Base-by-base conservation (phyloP, 352 stramenopile species). In the Pythium rishiriense region DNA sequence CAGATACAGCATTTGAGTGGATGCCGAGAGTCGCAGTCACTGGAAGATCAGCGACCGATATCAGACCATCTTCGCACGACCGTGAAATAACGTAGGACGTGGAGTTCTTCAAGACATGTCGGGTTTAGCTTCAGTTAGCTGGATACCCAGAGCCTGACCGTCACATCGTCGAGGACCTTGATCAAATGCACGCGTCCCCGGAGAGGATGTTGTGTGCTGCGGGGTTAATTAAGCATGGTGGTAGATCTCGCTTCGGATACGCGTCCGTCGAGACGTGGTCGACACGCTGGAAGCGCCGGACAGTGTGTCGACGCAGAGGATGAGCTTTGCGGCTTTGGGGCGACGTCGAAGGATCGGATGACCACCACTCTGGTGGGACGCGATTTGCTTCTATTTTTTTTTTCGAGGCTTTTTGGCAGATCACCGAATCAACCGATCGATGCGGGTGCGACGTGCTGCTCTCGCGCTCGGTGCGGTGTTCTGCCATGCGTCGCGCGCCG, bases 111-210 rank as follows among this genome's bases (percentile, higher is more conserved):
- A 1, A 80, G 25, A 47, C 83, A 73, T 28, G 72, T 37, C 3
- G 68, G 53, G n/a, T 72, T 65, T 0, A 87, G 73, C 47, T 81
- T 68, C 0, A 79, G 61, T 9, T 58, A 63, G 3, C 4, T 24
- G 4, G 82, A 58, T 33, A 90, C 43, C 79, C 78, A 88, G 19
- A 85, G 52, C 21, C 66, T 67, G 14, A 88, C 49, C 1, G 67
- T 75, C 26, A 83, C 73, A 51, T 88, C 80, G 41, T 89, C 80
- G 26, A 87, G 10, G 0, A 21, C 41, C 24, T 43, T 29, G 48
- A 60, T 1, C 4, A 43, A 43, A 17, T 17, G 37, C 37, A 43
- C 37, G 37, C 1, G n/a, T 43, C 37, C 6, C 37, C 11, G 11
- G 37, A 43, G 2, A 43, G 1, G 15, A 43, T n/a, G 1, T 19